Evolutionary conservation across 441 rosid genomes (phyloP).

Genomic region (Macaranga tanarius): DNA sequence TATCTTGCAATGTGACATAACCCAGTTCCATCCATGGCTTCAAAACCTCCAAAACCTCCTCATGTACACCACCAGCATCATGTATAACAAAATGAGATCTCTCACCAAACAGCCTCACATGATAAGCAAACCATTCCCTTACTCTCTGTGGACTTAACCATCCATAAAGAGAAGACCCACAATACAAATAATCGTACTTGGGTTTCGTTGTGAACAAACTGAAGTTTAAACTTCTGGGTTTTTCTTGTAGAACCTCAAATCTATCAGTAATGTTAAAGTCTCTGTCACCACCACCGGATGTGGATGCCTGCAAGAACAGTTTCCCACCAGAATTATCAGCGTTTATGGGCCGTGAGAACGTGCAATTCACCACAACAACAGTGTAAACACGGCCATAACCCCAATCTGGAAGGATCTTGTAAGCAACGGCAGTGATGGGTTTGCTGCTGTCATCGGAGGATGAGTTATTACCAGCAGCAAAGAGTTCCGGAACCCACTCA

Average conservation of each 20-base stretch:
- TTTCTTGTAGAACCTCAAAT: slow-evolving; percentile 49
- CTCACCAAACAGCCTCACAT: slow-evolving; percentile 63
- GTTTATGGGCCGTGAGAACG: slow-evolving; percentile 54
- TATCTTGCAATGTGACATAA: slow-evolving; percentile 74
- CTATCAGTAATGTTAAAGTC: slow-evolving; percentile 51
- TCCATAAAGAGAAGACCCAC: slow-evolving; percentile 82
- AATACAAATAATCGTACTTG: slow-evolving; percentile 75
- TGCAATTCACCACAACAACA: slow-evolving; percentile 74
- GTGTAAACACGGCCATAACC: slow-evolving; percentile 92
- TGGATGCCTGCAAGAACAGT: slow-evolving; percentile 61
- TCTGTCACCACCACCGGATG: slow-evolving; percentile 61
- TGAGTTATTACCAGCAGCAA: background rate
- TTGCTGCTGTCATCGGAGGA: slow-evolving; percentile 12
- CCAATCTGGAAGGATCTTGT: slow-evolving; percentile 82
- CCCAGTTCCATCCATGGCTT: slow-evolving; percentile 92
- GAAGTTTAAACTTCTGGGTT: slow-evolving; percentile 41
- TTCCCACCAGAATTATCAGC: slow-evolving; percentile 64
- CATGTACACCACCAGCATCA: slow-evolving; percentile 83
- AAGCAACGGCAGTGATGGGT: slow-evolving; percentile 28
- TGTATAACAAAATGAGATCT: slow-evolving; percentile 78
- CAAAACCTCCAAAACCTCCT: slow-evolving; percentile 68
- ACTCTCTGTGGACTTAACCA: slow-evolving; percentile 68
- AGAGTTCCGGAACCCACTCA: slow-evolving; percentile 50
- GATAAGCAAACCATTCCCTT: slow-evolving; percentile 88
- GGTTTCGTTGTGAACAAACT: slow-evolving; percentile 42